Evolutionary conservation across 768 basidiomycete genomes (phyloP).

Genomic region (Lactarius vividus): DNA sequence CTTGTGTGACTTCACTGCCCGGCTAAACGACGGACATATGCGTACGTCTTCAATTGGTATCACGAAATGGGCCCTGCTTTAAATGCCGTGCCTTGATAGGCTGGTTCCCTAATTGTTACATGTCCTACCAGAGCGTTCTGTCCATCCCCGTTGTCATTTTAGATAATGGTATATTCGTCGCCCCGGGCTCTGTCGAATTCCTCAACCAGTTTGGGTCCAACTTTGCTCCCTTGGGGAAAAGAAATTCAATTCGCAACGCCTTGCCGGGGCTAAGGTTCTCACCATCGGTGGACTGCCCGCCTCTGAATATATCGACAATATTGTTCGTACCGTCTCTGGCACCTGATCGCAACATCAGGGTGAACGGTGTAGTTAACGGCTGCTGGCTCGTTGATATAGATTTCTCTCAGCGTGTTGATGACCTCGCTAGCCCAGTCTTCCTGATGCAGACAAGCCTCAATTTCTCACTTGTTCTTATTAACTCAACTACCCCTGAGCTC

Average conservation of each 20-base stretch:
- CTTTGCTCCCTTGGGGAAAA: conserved; percentile 43
- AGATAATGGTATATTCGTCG: conserved; percentile 42
- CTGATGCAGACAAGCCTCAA: conserved; percentile 47
- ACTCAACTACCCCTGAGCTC: conserved; percentile 47
- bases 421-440: conserved; percentile 51
- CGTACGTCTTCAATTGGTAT: conserved; percentile 41
- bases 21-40: conserved; percentile 65
- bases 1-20: conserved; percentile 51
- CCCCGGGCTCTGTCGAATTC: conserved; percentile 53
- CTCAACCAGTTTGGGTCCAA: conserved; percentile 44
- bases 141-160: conserved; percentile 47
- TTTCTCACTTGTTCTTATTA: conserved; percentile 46
- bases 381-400: conserved; percentile 42
- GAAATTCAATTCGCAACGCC: conserved; percentile 55
- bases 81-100: conserved; percentile 33
- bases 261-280: conserved; percentile 58
- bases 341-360: conserved; percentile 61
- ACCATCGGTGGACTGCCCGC: conserved; percentile 52
- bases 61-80: too few species aligned
- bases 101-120: conserved; percentile 59
- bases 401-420: conserved; percentile 60
- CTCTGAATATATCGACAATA: conserved; percentile 52
- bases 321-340: conserved; percentile 57
- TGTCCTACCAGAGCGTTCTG: conserved; percentile 42
- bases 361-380: conserved; percentile 60